A percentile compares a stretch with the other conserved stretches of the same genome.
These are phyloP conservation scores for Echeveria elegans DNA, from an alignment of 164 flowering plant genomes.

Conservation along the genomic window DNA sequence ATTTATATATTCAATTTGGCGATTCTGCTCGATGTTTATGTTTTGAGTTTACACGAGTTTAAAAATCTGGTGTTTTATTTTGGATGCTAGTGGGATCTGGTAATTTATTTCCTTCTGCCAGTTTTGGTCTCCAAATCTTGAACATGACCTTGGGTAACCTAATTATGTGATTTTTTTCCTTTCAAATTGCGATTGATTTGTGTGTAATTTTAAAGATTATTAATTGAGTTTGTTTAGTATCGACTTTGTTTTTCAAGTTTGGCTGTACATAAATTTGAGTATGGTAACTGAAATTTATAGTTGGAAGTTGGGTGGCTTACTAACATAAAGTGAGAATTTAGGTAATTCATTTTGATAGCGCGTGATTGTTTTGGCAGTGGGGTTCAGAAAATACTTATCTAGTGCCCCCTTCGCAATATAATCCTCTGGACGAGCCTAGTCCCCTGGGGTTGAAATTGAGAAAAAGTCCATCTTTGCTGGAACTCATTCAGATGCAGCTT, in stretches of 20 bases:
- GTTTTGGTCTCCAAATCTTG: no score
- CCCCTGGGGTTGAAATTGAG: slow-evolving; percentile 47
- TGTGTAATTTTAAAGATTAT: no score
- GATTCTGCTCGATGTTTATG: neutral
- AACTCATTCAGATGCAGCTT: slow-evolving; percentile 42
- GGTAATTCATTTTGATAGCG: neutral
- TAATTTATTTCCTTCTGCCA: neutral
- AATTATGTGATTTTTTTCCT: neutral
- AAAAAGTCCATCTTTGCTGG: slow-evolving; percentile 52
- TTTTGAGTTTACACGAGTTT: neutral
- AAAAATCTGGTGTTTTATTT: neutral
- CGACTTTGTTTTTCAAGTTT: neutral
- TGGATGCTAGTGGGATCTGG: neutral
- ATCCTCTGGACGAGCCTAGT: slow-evolving; percentile 40
- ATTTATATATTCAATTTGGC: neutral
- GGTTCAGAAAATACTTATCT: slow-evolving; percentile 1
- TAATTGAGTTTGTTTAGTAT: no score
- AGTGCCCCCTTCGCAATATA: slow-evolving; percentile 16
- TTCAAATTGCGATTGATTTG: no score
- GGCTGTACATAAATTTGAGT: neutral
- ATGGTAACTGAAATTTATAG: neutral
- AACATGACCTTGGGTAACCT: neutral
- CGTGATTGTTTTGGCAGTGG: slow-evolving; percentile 5
- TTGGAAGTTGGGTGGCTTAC: neutral
- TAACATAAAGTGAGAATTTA: no score